Conservation (phyloP, 148 eudicot genomes). For the Vaccinium vitisidaea region DNA sequence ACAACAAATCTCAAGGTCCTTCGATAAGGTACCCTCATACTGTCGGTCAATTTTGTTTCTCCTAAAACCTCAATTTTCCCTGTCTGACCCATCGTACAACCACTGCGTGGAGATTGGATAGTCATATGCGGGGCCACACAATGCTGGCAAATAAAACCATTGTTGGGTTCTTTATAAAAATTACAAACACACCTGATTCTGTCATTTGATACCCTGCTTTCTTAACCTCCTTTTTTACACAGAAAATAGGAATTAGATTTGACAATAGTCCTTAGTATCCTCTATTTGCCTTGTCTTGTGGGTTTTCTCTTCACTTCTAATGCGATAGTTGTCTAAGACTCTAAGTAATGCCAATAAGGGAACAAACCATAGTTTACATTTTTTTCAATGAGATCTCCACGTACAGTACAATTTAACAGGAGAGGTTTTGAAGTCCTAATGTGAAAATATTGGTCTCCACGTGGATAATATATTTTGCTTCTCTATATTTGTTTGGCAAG, state of each 20-base stretch:
- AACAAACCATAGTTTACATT: not conserved
- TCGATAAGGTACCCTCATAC: constrained; percentile 44
- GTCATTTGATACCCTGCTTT: not conserved
- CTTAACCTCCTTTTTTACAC: not conserved
- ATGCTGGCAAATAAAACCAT: not conserved
- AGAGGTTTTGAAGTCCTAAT: not conserved
- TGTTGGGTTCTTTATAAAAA: not conserved
- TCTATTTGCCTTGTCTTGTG: not conserved
- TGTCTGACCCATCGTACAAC: not conserved
- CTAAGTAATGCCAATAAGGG: not conserved
- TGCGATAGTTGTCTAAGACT: not conserved
- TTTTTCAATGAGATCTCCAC: not conserved
- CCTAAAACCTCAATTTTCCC: not conserved
- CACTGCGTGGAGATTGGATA: not conserved
- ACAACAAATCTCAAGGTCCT: constrained; percentile 37
- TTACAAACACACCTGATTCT: not conserved
- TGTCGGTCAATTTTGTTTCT: not conserved
- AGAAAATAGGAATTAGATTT: not conserved
- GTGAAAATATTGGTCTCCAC: not conserved
- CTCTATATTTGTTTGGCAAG: not conserved
- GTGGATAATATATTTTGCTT: not conserved
- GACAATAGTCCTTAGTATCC: not conserved
- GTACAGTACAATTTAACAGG: not conserved
- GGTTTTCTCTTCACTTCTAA: not conserved
- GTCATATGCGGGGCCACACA: not conserved